Percentiles rank a stretch among this genome's conserved stretches.
These are phyloP conservation scores for Blastobotrys illinoisensis DNA, from an alignment of 1,139 yeast species.

Conservation along the genomic window DNA sequence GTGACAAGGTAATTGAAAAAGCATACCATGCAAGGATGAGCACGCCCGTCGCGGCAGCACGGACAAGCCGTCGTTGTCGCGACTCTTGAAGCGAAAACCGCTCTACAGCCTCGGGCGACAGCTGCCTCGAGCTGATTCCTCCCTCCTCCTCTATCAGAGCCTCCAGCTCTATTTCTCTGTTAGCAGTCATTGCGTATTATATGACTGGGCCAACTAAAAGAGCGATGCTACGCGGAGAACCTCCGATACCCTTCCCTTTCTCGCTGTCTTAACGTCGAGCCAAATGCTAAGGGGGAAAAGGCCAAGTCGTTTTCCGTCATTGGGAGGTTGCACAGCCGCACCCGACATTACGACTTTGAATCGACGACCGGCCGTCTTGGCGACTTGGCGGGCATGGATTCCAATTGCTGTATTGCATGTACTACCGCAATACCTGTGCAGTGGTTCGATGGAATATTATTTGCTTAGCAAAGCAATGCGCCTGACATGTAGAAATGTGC, in stretches of 20 bases:
- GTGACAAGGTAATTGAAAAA: constrained; percentile 64
- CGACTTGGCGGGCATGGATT: neutral
- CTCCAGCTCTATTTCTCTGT: neutral
- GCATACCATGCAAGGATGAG: constrained; percentile 36
- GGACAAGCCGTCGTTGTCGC: constrained; percentile 3
- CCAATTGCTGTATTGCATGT: no score
- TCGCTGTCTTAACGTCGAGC: neutral
- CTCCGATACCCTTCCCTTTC: no score
- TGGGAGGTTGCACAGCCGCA: neutral
- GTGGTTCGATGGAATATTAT: neutral
- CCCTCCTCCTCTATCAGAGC: neutral
- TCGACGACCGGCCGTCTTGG: neutral
- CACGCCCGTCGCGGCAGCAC: constrained; percentile 4
- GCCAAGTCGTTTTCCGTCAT: neutral
- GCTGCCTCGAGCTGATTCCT: neutral
- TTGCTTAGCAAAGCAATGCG: neutral
- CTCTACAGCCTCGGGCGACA: neutral
- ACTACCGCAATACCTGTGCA: no score
- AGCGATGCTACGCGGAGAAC: neutral
- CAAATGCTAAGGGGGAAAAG: no score
- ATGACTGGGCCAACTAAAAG: neutral
- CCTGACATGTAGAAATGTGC: neutral
- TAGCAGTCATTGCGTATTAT: neutral
- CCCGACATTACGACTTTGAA: neutral
- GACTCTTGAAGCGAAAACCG: neutral